Conservation (phyloP, 2,329 filamentous ascomycete species). For the Hymenoscyphus occultus region DNA sequence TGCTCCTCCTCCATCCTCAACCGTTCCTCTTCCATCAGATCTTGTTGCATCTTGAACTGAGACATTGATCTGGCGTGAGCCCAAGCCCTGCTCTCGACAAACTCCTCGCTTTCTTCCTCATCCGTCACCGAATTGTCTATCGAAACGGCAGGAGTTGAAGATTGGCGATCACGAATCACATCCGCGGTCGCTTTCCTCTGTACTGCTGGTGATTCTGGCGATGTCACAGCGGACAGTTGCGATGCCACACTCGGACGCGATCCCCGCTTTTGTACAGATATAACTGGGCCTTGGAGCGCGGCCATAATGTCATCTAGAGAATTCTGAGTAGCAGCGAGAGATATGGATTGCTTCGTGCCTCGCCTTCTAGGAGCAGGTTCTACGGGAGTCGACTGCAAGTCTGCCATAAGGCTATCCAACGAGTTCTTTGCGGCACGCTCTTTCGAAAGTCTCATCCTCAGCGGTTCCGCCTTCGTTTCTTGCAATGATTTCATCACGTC, state of each 20-base stretch:
- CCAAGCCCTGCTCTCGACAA: slow-evolving; percentile 13
- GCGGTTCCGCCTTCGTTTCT: not conserved
- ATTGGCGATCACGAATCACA: not conserved
- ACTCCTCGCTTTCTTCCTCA: slow-evolving; percentile 4
- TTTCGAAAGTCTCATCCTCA: not conserved
- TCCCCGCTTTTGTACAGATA: not conserved
- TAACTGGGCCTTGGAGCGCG: not conserved
- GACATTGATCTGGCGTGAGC: slow-evolving; percentile 6
- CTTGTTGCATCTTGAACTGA: slow-evolving; percentile 17
- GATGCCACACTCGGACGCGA: not conserved
- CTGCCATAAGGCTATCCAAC: slow-evolving; percentile 17
- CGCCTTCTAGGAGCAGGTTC: slow-evolving; percentile 11
- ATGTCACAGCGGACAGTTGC: not conserved
- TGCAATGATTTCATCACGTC: slow-evolving; percentile 8
- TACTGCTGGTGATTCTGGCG: not conserved
- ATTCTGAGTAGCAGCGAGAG: not conserved
- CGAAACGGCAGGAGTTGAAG: not conserved
- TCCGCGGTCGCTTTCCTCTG: not conserved
- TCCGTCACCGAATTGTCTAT: not conserved
- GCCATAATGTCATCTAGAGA: slow-evolving; percentile 9
- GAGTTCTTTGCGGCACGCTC: slow-evolving; percentile 9
- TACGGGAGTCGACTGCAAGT: slow-evolving; percentile 11
- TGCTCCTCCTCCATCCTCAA: slow-evolving; percentile 18
- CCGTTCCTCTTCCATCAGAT: slow-evolving; percentile 23
- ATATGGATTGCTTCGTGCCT: slow-evolving; percentile 10